Conservation (phyloP, 768 basidiomycete genomes). For the Lactarius sanguifluus region DNA sequence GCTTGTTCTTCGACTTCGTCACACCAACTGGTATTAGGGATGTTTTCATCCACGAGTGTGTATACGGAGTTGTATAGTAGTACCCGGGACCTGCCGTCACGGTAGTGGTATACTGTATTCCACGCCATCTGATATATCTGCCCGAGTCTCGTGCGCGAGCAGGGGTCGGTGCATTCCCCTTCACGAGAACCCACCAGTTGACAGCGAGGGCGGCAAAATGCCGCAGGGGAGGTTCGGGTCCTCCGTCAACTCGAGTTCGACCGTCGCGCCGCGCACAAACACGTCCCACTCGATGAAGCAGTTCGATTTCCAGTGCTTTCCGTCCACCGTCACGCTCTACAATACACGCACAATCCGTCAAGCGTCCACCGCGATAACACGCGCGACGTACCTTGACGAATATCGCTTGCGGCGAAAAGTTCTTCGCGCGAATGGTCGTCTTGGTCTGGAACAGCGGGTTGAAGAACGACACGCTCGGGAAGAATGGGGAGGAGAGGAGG, state of each 20-base stretch:
- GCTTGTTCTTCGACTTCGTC: not conserved
- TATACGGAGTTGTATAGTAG: not conserved
- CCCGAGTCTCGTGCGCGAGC: too few species aligned
- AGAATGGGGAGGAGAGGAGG: constrained; percentile 61
- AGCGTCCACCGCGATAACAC: not conserved
- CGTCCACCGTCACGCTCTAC: constrained; percentile 58
- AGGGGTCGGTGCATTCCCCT: too few species aligned
- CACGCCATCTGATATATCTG: too few species aligned
- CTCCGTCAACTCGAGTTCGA: constrained; percentile 56
- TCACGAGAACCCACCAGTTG: constrained; percentile 54
- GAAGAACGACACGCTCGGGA: constrained; percentile 58
- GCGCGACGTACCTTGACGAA: constrained; percentile 50
- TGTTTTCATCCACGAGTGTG: not conserved
- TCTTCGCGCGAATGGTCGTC: constrained; percentile 51
- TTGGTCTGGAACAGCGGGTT: constrained; percentile 59
- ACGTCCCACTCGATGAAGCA: constrained; percentile 68
- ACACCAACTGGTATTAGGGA: not conserved
- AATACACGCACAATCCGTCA: not conserved
- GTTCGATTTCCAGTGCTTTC: constrained; percentile 57
- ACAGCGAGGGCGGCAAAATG: constrained; percentile 60
- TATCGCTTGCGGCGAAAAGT: constrained; percentile 50
- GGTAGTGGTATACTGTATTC: not conserved
- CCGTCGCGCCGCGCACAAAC: constrained; percentile 51
- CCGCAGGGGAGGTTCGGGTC: constrained; percentile 57
- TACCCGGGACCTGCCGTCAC: not conserved